Conservation (phyloP, 2,329 filamentous ascomycete genomes). For the Emericellopsis cladophorae region DNA sequence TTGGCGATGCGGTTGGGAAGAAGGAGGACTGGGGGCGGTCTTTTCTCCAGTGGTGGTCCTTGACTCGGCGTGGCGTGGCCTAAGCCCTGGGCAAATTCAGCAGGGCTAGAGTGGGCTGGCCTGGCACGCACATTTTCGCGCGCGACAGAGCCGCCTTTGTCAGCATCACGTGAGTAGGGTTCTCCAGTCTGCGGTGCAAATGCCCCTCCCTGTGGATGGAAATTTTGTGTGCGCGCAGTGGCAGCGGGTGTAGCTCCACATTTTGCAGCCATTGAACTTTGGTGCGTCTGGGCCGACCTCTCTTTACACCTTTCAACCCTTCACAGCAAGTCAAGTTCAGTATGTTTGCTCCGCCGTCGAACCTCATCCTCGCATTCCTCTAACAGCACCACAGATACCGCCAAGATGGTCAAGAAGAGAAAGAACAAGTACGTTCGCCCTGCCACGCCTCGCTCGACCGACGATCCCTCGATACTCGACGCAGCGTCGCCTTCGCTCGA, state of each 20-base stretch:
- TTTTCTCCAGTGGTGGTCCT: neutral
- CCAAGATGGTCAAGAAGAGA: conserved; percentile 62
- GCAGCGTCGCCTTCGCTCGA: neutral
- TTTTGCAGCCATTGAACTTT: conserved; percentile 6
- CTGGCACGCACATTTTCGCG: neutral
- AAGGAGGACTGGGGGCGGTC: neutral
- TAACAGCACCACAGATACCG: conserved; percentile 34
- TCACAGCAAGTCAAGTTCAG: conserved; percentile 11
- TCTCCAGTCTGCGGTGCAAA: neutral
- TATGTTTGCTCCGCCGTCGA: conserved; percentile 9
- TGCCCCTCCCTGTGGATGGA: too few species aligned
- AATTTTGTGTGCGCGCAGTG: neutral
- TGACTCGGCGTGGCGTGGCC: neutral
- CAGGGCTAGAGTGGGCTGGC: neutral
- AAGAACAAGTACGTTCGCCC: conserved; percentile 47
- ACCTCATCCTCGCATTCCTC: conserved; percentile 8
- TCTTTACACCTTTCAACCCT: conserved; percentile 13
- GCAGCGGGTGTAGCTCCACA: too few species aligned
- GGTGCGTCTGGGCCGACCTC: conserved; percentile 1
- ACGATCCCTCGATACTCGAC: neutral
- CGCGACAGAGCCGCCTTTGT: neutral
- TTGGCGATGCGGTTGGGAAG: conserved; percentile 10
- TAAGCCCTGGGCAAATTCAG: neutral
- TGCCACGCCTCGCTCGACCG: conserved; percentile 1
- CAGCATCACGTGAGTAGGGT: conserved; percentile 4